Base-by-base conservation (phyloP, 1,139 yeast species). In the Hansenula sp. region DNA sequence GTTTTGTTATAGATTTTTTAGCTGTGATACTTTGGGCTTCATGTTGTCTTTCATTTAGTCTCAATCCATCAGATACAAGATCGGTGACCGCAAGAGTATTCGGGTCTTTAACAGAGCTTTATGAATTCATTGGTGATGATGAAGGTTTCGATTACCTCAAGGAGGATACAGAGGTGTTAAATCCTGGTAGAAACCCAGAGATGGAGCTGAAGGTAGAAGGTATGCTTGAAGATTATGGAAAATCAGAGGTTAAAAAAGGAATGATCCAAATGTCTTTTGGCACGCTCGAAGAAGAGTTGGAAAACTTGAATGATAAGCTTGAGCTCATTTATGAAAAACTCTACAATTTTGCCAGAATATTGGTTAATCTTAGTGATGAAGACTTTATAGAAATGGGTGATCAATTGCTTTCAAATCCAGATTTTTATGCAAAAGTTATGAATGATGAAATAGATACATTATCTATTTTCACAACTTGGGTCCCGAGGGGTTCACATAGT, bases 361-460 rank as follows among this genome's bases (percentile, higher is more conserved):
- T 42, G 29, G 42, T 42, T n/a, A 35, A 24, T n/a, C 21, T 42
- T n/a, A 42, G 30, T 30, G 40, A 38, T n/a, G 42, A 42, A n/a
- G 45, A 42, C 10, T 15, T 42, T 1, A 11, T 42, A 7, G 33
- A 17, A 5, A 42, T 42, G 45, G 33, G 31, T 24, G 42, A 39
- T 3, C 24, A 15, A 5, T 28, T 42, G 10, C 19, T 3, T 21
- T 4, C n/a, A 6, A 38, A 39, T 32, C 36, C 39, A n/a, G 28
- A 21, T 2, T 42, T 29, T 15, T 39, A 34, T 27, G 30, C 33
- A 12, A 33, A 17, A 12, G n/a, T 41, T 6, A 29, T 31, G 21
- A 32, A 19, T 11, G 29, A 33, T 28, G 38, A 38, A 13, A 13
- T 29, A 16, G 40, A 36, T 19, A 21, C 38, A 2, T 8, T 36